Percentiles rank a stretch among this genome's conserved stretches.
Evolutionary conservation across 2,329 filamentous ascomycete genomes (phyloP).

Genomic region (Phaeoacremonium minimum): DNA sequence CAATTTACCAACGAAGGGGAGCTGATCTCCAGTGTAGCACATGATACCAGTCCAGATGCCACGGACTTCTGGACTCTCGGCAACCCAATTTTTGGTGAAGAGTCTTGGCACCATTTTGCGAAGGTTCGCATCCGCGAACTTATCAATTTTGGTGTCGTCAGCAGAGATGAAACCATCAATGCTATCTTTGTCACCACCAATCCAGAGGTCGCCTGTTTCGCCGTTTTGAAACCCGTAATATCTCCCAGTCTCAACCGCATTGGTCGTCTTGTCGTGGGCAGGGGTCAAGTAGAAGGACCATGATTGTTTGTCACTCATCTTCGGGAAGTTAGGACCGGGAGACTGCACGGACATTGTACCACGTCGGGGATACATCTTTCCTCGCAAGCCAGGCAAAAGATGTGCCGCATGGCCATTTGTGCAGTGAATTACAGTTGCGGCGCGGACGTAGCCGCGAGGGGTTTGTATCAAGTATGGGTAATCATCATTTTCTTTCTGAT

Average conservation of each 20-base stretch:
- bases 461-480: conserved; percentile 26
- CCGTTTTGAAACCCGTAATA: conserved; percentile 7
- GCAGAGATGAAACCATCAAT: conserved; percentile 1
- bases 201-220: conserved; percentile 3
- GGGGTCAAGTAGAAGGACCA: no score
- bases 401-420: conserved; percentile 36
- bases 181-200: conserved; percentile 4
- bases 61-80: background rate
- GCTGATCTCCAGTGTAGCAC: conserved; percentile 18
- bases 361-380: conserved; percentile 29
- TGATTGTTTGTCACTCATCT: no score
- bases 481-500: background rate
- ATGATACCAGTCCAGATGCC: conserved; percentile 22
- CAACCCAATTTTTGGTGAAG: conserved; percentile 1
- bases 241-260: no score
- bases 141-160: conserved; percentile 3
- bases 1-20: conserved; percentile 19
- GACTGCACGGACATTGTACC: conserved; percentile 38
- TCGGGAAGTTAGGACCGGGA: conserved; percentile 12
- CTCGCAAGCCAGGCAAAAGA: conserved; percentile 31
- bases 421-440: conserved; percentile 30
- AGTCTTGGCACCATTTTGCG: conserved; percentile 1
- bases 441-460: conserved; percentile 25
- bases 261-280: no score
- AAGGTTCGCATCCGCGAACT: background rate